Evolutionary conservation across 805 yeast genomes (phyloP), one percentile per base, ranked within the genome.

Genomic region (Scheffersomyces ergatensis): DNA sequence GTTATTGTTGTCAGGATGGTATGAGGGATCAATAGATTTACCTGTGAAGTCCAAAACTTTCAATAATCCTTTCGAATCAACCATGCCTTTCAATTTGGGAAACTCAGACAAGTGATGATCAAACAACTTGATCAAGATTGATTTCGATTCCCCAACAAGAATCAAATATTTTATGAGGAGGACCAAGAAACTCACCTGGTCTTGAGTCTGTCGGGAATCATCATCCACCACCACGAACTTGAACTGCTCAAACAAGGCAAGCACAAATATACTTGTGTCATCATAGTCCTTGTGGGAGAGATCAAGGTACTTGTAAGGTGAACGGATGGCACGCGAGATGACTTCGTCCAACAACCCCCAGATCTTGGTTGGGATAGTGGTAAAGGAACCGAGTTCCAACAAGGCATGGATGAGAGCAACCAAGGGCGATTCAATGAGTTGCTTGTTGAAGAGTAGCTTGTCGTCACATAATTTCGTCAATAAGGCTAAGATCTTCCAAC

Each of bases 221-320:
- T 54, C 51, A 15, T 51, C 54, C 9, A 49, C 43, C 4, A 70
- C 64, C 9, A 78, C 72, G 54, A 73, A 86, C 38, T 72, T 68
- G 60, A 84, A 75, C 55, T 89, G 97, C 48, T 89, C 97, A 34
- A 80, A 58, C 5, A 68, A 47, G 2, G 56, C 63, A 35, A 67
- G 57, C 2, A 63, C 46, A 37, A 70, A 65, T 15, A 63, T 49
- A 47, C 70, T 62, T 11, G 57, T 39, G 40, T 63, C 65, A 5
- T 49, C 38, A 36, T 57, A 65, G n/a, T 47, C 45, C 9, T 49
- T 29, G 40, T 63, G 68, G 2, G 68, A 58, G 15, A 57, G 42
- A 55, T 92, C 97, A 39, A 88, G 74, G 51, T 89, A 92, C 55
- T 86, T 89, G 63, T 85, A 93, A 0, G 98, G 97, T 0, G 89